Conservation (phyloP, 148 eudicot species). For the Salicornia ramosissima region DNA sequence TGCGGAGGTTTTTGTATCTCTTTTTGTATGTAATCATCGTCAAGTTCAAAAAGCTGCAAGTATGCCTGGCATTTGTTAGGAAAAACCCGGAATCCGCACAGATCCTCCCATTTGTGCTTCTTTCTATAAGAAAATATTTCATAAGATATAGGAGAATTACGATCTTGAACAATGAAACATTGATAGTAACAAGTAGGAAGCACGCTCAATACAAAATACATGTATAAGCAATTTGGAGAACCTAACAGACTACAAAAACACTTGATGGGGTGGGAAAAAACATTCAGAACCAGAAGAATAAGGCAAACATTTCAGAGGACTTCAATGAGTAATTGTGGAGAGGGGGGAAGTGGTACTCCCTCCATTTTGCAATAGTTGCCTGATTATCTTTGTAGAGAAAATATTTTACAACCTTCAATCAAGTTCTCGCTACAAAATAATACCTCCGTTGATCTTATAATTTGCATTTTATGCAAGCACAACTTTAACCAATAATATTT, state of each 20-base stretch:
- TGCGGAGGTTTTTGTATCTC: slow-evolving; percentile 61
- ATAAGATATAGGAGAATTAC: slow-evolving; percentile 9
- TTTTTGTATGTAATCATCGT: slow-evolving; percentile 77
- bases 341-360: too few species aligned
- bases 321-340: too few species aligned
- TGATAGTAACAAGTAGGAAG: not conserved
- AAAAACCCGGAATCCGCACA: slow-evolving; percentile 73
- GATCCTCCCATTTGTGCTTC: slow-evolving; percentile 73
- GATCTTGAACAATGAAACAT: not conserved
- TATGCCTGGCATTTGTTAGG: slow-evolving; percentile 68
- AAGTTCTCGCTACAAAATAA: too few species aligned
- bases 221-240: not conserved
- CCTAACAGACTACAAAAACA: not conserved
- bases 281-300: not conserved
- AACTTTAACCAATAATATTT: too few species aligned
- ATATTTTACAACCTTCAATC: too few species aligned
- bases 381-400: too few species aligned
- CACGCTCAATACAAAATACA: not conserved
- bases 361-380: too few species aligned
- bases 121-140: slow-evolving; percentile 36
- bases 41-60: slow-evolving; percentile 77
- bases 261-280: not conserved
- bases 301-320: not conserved
- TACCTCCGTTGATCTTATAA: too few species aligned
- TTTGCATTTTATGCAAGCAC: too few species aligned